Base-by-base conservation (phyloP, 805 yeast genomes). In the Candida morakotiae region DNA sequence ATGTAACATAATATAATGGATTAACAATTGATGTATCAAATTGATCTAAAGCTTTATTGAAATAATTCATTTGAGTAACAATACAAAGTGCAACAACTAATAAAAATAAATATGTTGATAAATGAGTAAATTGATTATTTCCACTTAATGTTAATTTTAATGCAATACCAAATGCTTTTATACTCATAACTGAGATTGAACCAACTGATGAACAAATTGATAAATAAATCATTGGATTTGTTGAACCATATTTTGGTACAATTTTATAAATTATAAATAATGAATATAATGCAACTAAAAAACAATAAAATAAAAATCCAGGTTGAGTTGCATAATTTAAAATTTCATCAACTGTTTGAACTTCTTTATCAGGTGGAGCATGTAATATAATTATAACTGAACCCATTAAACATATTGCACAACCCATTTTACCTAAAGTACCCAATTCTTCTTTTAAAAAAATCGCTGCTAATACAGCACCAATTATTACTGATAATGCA, bases 351-450 rank as follows among this genome's bases (percentile, higher is more conserved):
- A 87, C 93, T 0, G 96, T 87, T 44, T 75, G 70, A 41, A 87
- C 80, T 45, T 87, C 95, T 60, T 83, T 85, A 60, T 87, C 96
- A n/a, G 88, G 87, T 18, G 96, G 96, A 20, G 96, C 96, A 55
- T 87, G 96, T 41, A 87, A 65, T 16, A 87, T 88, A 42, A 87
- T 88, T 41, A 87, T 83, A 15, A 87, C 87, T 2, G 94, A 81
- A 1, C 96, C 96, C 55, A 88, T 70, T 36, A 87, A 61, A 56
- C 96, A 87, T 38, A 87, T 83, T 19, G 95, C 94, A 64, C 96
- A 88, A 2, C 96, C 96, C 81, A 88, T 75, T 59, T 82, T 84
- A 10, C 96, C 96, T 51, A 87, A 67, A 8, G 83, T 75, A 1
- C 96, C 96, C 42, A 87, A 73, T 52, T 87, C 93, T 58, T 87